Evolutionary conservation across 2,329 filamentous ascomycete species (phyloP), one percentile per base, ranked within the genome.

Genomic region (Tolypocladium cylindrosporum): DNA sequence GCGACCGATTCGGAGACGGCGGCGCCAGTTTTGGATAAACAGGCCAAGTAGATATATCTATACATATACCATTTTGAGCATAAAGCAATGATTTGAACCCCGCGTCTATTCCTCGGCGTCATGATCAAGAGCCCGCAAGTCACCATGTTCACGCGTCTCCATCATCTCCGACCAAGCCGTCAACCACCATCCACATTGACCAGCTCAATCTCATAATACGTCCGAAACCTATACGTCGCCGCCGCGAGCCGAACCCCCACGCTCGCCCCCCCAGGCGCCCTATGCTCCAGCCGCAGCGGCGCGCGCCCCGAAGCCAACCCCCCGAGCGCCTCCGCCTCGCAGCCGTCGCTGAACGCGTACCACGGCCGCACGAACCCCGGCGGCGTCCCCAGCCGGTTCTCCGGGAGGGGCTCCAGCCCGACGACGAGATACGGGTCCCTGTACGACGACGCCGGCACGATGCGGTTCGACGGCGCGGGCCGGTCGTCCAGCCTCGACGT

Each of bases 1-100:
- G 45, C 34, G 8, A 14, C 31, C 9, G 59, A 56, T 19, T 58
- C 58, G 6, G 59, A 61, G 31, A 54, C 57, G n/a, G 42, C 36
- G 2, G 40, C 27, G 54, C 48, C 52, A 8, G n/a, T 14, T 2
- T 43, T n/a, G 24, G 57, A 59, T 24, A 60, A 59, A 39, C 41
- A 50, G 2, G 8, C 31, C 19, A 56, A 24, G 24, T 51, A 51
- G 36, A 27, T 40, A 24, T 5, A 36, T 11, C 16, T 16, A 14
- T 56, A 8, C 6, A 21, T 10, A 14, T 14, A 37, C 11, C 19
- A 52, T 52, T 31, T 34, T 36, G 27, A 36, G 14, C 11, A 21
- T 7, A 11, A 52, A 21, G 10, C 48, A 1, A 21, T 36, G 48
- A 14, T 34, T 11, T 37, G 48, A 21, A 21, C 19, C 21, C 19